Base-by-base conservation (phyloP, 2,329 filamentous ascomycete genomes). In the Lasiodiplodia sp. region DNA sequence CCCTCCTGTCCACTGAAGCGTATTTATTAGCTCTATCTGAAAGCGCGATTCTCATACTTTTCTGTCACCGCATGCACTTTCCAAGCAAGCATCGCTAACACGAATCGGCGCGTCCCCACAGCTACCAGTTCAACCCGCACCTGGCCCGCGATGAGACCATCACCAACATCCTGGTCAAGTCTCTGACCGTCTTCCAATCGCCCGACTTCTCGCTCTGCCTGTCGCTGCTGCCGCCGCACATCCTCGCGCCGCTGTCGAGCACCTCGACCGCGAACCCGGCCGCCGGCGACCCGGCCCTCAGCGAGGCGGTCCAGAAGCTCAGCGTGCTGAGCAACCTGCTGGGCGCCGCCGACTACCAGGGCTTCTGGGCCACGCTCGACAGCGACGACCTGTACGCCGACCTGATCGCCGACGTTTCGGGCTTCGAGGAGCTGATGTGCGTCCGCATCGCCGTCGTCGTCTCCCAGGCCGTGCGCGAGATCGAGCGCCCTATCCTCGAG, bases 121-220 rank as follows among this genome's bases (percentile, higher is more conserved):
- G 96, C 73, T 99, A 99, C 88, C 96, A 99, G 86, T 97, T 99
- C 85, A 99, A 99, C 89, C 96, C 96, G 65, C 94, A 98, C 86
- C 93, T 97, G 75, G 90, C 94, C 79, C 95, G 96, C 86, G 92
- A 97, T 79, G 96, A 99, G 83, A 93, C 95, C 78, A 94, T 96
- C 82, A 98, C 96, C 86, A 98, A 98, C 88, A 92, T 98, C 84
- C 93, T 99, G 81, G 94, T 97, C 86, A 99, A 98, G 87, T 88
- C 94, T 74, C 90, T 99, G 80, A 97, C 95, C 75, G 92, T 97
- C 84, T 99, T 99, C 87, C 96, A 96, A 72, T 94, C 92, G 23
- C 90, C 96, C 55, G 94, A 98, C 82, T 99, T 98, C 89, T 91
- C 90, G 75, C 93, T 98, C 76, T 92, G 92, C 77, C 91, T 99